Evolutionary conservation across 495 filamentous ascomycete species (phyloP), one percentile per base, ranked within the genome.

Genomic region (Aspergillus cristatus): DNA sequence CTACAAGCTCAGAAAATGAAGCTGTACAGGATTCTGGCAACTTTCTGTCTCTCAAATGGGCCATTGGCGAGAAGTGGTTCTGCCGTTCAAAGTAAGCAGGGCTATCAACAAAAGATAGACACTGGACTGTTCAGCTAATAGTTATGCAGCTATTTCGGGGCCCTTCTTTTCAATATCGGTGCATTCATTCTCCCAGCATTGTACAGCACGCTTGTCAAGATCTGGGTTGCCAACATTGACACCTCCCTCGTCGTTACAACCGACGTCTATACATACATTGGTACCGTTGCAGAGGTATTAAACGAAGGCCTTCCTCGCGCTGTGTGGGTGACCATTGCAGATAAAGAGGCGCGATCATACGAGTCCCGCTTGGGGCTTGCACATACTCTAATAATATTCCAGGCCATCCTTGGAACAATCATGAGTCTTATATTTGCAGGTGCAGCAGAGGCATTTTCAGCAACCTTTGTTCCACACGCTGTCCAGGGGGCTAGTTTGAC

Each of bases 161-260:
- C 79, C 3, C 53, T 84, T 2, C 33, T 75, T 8, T 78, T 82
- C 62, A 86, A 87, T 48, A 16, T 78, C 16, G 62, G 54, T 28
- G 68, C 79, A 5, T 85, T 85, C 50, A 46, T 76, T 16, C 70
- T 85, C 0, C 82, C 79, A 1, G 81, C 82, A 0, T 56, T 88
- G 1, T 85, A 86, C 54, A 57, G 54, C 8, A 86, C 82, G 1
- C 69, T 86, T 1, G 70, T 70, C 41, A 88, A 87, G 53, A 65
- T 86, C 16, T 86, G 80, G 83, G 69, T 88, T 13, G 78, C 82
- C 5, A 68, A 76, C 35, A 81, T 87, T 45, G 73, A 85, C 58
- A 54, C 71, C 2, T 70, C 58, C 18, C 63, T 75, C 30, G 76
- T 86, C n/a, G 81, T 72, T 12, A 83, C 76, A 6, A 83, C 81